A percentile compares a stretch with the other conserved stretches of the same genome.
Conservation (phyloP, 768 basidiomycete genomes). For the Hericium erinaceus region DNA sequence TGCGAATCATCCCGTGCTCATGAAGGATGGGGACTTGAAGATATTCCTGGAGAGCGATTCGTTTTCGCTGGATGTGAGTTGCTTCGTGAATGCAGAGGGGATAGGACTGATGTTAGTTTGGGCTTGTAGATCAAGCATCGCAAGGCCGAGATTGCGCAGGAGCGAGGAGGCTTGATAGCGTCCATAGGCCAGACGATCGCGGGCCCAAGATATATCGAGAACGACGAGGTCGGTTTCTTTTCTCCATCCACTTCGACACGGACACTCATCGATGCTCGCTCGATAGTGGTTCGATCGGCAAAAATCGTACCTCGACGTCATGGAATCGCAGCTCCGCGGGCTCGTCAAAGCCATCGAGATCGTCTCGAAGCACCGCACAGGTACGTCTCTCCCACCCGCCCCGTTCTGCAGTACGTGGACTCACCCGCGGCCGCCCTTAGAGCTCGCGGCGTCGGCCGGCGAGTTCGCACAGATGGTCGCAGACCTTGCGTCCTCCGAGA, state of each 20-base stretch:
- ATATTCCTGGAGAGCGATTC: conserved; percentile 91
- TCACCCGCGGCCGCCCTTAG: conserved; percentile 27
- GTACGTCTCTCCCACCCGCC: conserved; percentile 27
- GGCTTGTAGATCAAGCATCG: conserved; percentile 72
- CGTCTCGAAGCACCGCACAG: conserved; percentile 75
- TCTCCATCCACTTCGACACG: not conserved
- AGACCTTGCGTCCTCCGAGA: conserved; percentile 68
- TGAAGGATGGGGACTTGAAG: conserved; percentile 80
- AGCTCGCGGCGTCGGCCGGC: conserved; percentile 57
- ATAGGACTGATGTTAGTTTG: too few species aligned
- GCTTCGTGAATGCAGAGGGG: not conserved
- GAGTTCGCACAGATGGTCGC: conserved; percentile 71
- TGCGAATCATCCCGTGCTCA: conserved; percentile 83
- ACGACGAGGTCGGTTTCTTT: conserved; percentile 55
- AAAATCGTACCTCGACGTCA: conserved; percentile 74
- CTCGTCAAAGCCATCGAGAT: conserved; percentile 81
- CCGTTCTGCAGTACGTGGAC: not conserved
- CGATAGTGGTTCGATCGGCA: conserved; percentile 92
- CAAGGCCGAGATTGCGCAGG: conserved; percentile 66
- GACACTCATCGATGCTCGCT: not conserved
- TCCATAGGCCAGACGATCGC: conserved; percentile 71
- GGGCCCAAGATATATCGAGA: conserved; percentile 80
- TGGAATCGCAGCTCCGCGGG: conserved; percentile 82
- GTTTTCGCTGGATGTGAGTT: conserved; percentile 77
- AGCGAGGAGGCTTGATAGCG: conserved; percentile 79